Conservation (phyloP, 1,139 yeast species). For the Groenewaldozyma auringiensis region DNA sequence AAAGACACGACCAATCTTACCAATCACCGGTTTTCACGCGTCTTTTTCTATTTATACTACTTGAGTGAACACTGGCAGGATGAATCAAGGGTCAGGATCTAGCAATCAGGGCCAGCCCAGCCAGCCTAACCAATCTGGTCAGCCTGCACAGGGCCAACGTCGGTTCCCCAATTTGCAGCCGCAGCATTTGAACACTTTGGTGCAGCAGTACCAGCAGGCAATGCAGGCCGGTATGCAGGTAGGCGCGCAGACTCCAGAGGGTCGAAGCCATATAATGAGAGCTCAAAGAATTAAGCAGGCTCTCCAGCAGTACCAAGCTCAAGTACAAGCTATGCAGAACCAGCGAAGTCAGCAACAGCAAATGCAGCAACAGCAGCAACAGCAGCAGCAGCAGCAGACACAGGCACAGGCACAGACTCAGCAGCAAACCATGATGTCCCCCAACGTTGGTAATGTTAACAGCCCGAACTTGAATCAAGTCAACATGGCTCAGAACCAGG, state of each 20-base stretch:
- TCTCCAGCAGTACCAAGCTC: slow-evolving; percentile 31
- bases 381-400: slow-evolving; percentile 9
- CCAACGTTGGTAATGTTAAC: not conserved
- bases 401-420: slow-evolving; percentile 8
- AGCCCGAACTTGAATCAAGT: not conserved
- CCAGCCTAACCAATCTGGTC: slow-evolving; percentile 5
- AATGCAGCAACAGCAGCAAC: slow-evolving; percentile 20
- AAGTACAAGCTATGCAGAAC: slow-evolving; percentile 24
- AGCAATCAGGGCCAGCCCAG: not conserved
- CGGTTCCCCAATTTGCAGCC: slow-evolving; percentile 16
- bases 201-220: slow-evolving; percentile 53
- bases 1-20: too few species aligned
- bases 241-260: slow-evolving; percentile 55
- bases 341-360: slow-evolving; percentile 14
- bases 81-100: not conserved
- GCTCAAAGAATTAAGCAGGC: slow-evolving; percentile 59
- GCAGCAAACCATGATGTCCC: slow-evolving; percentile 6
- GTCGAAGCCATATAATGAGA: slow-evolving; percentile 57
- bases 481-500: not conserved
- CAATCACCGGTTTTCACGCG: too few species aligned
- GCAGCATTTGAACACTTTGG: slow-evolving; percentile 47
- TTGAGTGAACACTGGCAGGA: too few species aligned
- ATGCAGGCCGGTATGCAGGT: slow-evolving; percentile 52
- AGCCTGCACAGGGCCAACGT: slow-evolving; percentile 7
- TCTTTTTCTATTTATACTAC: too few species aligned